Percentiles rank a stretch among this genome's conserved stretches.
These are phyloP conservation scores for Clavispora fructus DNA, from an alignment of 805 yeast species.

Conservation along the genomic window DNA sequence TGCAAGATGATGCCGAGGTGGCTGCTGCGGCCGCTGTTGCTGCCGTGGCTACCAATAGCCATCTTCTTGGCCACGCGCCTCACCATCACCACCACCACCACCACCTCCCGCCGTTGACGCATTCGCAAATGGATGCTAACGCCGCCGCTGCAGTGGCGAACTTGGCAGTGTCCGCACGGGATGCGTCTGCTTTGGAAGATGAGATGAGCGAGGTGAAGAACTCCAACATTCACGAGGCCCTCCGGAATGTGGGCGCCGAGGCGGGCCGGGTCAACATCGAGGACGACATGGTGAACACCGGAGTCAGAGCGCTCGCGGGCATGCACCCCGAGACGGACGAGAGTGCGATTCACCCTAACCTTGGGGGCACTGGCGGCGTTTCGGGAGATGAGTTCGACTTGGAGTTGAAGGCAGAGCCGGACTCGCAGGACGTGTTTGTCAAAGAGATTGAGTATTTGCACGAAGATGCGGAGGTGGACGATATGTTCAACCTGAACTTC, in stretches of 20 bases:
- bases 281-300: conserved; percentile 7
- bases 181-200: conserved; percentile 27
- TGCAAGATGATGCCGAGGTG: conserved; percentile 9
- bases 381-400: conserved; percentile 7
- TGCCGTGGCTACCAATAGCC: conserved; percentile 2
- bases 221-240: conserved; percentile 17
- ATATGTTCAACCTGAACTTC: conserved; percentile 7
- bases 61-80: not conserved
- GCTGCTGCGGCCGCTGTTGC: conserved; percentile 17
- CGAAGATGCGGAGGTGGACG: conserved; percentile 6
- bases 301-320: not conserved
- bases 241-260: conserved; percentile 12
- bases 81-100: not conserved
- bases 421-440: conserved; percentile 9
- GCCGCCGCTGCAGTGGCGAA: conserved; percentile 5
- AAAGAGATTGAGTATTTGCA: conserved; percentile 10
- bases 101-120: not conserved
- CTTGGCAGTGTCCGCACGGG: conserved; percentile 13
- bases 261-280: conserved; percentile 11
- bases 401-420: conserved; percentile 8
- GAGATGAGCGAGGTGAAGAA: conserved; percentile 30
- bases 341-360: conserved; percentile 13
- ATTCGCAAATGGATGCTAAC: conserved; percentile 1
- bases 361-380: conserved; percentile 6
- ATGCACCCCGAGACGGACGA: not conserved